These are phyloP conservation scores for Dendrobium huoshanense DNA, from an alignment of 106 monocot genomes.

Conservation along the genomic window DNA sequence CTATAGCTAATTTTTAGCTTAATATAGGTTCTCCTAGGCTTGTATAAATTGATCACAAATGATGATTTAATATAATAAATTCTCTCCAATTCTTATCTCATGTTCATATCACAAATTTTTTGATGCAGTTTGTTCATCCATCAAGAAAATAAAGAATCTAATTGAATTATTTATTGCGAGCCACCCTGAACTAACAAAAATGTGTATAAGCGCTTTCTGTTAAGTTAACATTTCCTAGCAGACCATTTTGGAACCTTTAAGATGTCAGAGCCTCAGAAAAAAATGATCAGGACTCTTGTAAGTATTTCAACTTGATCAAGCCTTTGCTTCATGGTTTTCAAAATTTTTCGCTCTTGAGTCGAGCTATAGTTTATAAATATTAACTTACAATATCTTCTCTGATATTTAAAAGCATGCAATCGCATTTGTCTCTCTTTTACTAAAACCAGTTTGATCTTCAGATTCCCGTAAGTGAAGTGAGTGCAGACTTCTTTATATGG, in stretches of 20 bases:
- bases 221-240: background rate
- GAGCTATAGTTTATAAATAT: background rate
- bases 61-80: no score
- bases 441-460: slow-evolving; percentile 11
- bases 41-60: no score
- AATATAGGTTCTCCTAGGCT: no score
- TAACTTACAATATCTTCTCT: background rate
- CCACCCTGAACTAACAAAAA: slow-evolving; percentile 1
- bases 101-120: background rate
- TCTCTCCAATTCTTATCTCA: no score
- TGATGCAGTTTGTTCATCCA: background rate
- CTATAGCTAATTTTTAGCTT: no score
- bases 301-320: background rate
- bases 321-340: background rate
- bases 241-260: background rate
- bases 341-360: background rate
- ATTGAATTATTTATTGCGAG: background rate
- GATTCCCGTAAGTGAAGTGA: slow-evolving; percentile 44
- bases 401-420: background rate
- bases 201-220: background rate
- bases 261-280: background rate
- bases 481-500: slow-evolving; percentile 43
- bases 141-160: background rate
- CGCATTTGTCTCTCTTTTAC: background rate
- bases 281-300: background rate